Base-by-base conservation (phyloP, 2,329 filamentous ascomycete genomes). In the Fusarium sp. region DNA sequence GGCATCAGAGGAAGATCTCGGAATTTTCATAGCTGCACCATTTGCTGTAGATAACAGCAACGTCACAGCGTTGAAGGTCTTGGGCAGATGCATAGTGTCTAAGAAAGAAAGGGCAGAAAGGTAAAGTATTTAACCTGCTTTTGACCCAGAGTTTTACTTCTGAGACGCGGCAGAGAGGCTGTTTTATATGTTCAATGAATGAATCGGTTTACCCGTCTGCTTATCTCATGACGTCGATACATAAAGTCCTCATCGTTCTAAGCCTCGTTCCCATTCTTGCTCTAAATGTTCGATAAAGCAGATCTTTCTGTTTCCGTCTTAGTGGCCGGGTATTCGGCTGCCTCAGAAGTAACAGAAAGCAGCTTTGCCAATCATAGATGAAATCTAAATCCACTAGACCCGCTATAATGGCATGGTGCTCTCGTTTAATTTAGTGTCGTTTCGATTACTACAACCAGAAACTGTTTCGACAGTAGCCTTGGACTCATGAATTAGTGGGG, bases 51-150 rank as follows among this genome's bases (percentile, higher is more conserved):
- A 6, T 6, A 27, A 48, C 6, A 32, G 6, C 7, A 15, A n/a
- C 0, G 15, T 6, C 7, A 17, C 10, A 7, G 14, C 14, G 15
- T 15, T 5, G 0, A 48, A 12, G n/a, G 18, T 7, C 17, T 23
- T 49, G 3, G 13, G n/a, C 4, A 18, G n/a, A 15, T 23, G 14
- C 30, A 49, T 49, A 0, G 14, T 13, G n/a, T 33, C 17, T 1
- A 1, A 23, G n/a, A 8, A 17, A 23, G 6, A 26, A 7, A 23
- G 17, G 7, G 5, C 6, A 18, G 8, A 18, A 18, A 38, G 5
- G 12, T n/a, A 12, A 38, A n/a, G 23, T 23, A 23, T 23, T 23
- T 23, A 23, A 23, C 23, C 23, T 23, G 23, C 23, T 23, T 23
- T 23, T 23, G 23, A 23, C 23, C 23, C 23, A 23, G 23, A 23